Conservation (phyloP, 768 basidiomycete genomes). For the Podaxis rugospora region DNA sequence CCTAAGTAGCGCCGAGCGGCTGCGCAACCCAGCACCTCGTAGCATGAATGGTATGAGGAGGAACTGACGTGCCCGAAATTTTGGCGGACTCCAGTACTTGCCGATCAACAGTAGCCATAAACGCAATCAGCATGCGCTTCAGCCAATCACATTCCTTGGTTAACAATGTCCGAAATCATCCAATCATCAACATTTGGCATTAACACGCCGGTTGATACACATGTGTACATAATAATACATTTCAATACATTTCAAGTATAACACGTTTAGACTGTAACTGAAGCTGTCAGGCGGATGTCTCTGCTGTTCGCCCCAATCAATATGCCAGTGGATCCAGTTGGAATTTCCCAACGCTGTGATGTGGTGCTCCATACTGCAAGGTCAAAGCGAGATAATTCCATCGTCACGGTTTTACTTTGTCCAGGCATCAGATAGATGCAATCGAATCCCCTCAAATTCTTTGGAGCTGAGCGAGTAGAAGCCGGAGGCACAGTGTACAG, state of each 20-base stretch:
- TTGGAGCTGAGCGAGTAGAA: slow-evolving; percentile 43
- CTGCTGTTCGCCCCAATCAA: slow-evolving; percentile 47
- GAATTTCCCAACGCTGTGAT: slow-evolving; percentile 52
- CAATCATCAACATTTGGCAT: neutral
- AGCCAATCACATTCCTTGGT: neutral
- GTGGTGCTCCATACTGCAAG: slow-evolving; percentile 52
- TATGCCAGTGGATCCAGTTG: slow-evolving; percentile 41
- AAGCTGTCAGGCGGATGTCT: slow-evolving; percentile 41
- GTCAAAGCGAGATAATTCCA: slow-evolving; percentile 46
- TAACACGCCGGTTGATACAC: neutral
- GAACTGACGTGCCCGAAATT: neutral
- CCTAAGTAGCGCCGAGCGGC: slow-evolving; percentile 19
- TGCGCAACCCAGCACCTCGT: slow-evolving; percentile 21
- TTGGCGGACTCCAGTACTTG: neutral
- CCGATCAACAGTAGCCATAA: neutral
- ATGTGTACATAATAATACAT: neutral
- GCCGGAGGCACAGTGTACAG: slow-evolving; percentile 49
- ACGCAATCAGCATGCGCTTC: neutral
- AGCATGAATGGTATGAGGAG: slow-evolving; percentile 19
- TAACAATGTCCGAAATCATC: neutral
- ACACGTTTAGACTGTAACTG: slow-evolving; percentile 26
- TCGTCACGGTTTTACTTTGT: slow-evolving; percentile 39
- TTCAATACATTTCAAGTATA: neutral
- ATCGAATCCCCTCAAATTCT: slow-evolving; percentile 54
- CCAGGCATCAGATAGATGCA: slow-evolving; percentile 40